Evolutionary conservation across 305 asterid genomes (phyloP), one percentile per base, ranked within the genome.

Genomic region (Salvia sclarea): DNA sequence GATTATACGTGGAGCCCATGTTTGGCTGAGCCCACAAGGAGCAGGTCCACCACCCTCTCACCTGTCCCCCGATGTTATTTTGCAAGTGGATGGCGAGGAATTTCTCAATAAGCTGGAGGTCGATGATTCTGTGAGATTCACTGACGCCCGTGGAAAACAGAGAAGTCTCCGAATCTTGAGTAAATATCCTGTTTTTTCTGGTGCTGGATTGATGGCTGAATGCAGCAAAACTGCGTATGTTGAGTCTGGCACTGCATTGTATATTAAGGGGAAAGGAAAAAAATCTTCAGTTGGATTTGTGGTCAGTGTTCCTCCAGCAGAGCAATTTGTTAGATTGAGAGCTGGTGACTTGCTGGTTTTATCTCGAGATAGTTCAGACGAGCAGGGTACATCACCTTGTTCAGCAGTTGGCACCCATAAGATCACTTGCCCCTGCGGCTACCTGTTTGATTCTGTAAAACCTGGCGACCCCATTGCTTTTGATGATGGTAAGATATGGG

Each of bases 401-500:
- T 78, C 90, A 69, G 56, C 74, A 9, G 56, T 21, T 30, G 81
- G 78, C 49, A 10, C 75, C 35, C 88, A 82, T 67, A 82, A 78
- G 80, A 73, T 85, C 68, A 79, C 88, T 66, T 88, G 90, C 73
- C 80, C 95, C 6, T 88, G 90, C 14, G 84, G 89, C 49, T 88
- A 85, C 73, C 81, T 88, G 61, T 88, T 88, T 35, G 95, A 88
- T 64, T 85, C 95, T 18, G 92, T 85, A 69, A 85, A 88, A 71
- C 95, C 92, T 1, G 92, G 88, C 13, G 95, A 88, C 31, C 85
- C 88, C 43, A 84, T 88, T 45, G 76, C 95, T 65, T 88, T 88
- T 67, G 95, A 88, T 60, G 95, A 88, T 72, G 95, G 95, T 33
- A 88, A 84, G 75, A 82, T 85, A 74, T 88, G 92, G 88, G 95